Conservation (phyloP, 768 basidiomycete genomes). For the Mycena floridula region DNA sequence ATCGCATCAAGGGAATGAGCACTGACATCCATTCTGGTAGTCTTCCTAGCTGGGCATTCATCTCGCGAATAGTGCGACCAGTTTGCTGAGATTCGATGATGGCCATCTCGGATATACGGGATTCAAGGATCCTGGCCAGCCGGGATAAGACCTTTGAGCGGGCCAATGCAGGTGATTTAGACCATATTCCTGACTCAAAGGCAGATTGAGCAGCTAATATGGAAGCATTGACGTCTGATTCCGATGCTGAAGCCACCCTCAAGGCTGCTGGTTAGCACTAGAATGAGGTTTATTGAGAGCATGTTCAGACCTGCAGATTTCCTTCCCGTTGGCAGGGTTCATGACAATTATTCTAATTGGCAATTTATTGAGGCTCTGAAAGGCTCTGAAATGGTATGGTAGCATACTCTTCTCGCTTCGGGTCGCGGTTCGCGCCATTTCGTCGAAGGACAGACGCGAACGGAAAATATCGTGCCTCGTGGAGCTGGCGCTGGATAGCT, state of each 20-base stretch:
- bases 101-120: constrained; percentile 52
- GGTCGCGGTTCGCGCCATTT: background rate
- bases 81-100: constrained; percentile 70
- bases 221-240: constrained; percentile 42
- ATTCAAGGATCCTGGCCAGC: constrained; percentile 58
- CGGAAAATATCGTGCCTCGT: constrained; percentile 7
- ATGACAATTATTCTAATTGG: constrained; percentile 40
- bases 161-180: constrained; percentile 45
- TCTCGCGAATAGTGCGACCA: constrained; percentile 77
- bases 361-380: background rate
- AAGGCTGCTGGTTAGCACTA: background rate
- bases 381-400: background rate
- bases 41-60: constrained; percentile 71
- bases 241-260: constrained; percentile 52
- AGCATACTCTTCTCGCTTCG: background rate
- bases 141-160: constrained; percentile 63
- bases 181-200: constrained; percentile 71
- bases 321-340: constrained; percentile 66
- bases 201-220: constrained; percentile 49
- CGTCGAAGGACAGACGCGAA: constrained; percentile 1
- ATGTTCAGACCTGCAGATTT: constrained; percentile 46
- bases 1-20: background rate
- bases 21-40: constrained; percentile 84
- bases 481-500: constrained; percentile 7
- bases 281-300: constrained; percentile 1